Evolutionary conservation across 345 rosid genomes (phyloP), one percentile per base, ranked within the genome.

Genomic region (Citrus sp.): DNA sequence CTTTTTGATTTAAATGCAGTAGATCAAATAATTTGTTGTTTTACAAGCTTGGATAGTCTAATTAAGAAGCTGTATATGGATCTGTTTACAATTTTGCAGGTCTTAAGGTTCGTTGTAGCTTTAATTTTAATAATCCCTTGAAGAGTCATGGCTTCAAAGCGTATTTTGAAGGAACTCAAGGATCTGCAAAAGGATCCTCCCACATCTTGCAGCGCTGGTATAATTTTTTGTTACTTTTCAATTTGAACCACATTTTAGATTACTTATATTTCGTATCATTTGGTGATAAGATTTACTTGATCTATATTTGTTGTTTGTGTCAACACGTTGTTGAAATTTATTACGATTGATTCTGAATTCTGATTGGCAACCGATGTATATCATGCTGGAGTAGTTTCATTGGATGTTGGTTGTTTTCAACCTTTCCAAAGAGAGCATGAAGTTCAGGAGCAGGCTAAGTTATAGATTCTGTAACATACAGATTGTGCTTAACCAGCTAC

Each of bases 161-260:
- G 88, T 70, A 86, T 86, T 30, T 74, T 86, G 85, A 86, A 86
- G 82, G 88, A 85, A 68, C 85, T 85, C 38, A 85, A 85, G 84
- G 87, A 85, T 78, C 72, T 85, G 77, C 87, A 86, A 83, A 86
- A 79, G 69, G 86, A 86, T 72, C 88, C 88, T 24, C 88, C 86
- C 40, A 86, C 85, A 46, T 86, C 88, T 70, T 86, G 88, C 83
- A 86, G 86, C 62, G 88, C 88, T 30, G 86, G 88, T 86, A 38
- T n/a, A 5, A 9, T 35, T 64, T 28, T 37, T 24, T 9, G 10
- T 37, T 40, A 40, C 46, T 40, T 40, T 40, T 40, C 46, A 40
- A 9, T 40, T 67, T 42, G 3, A 24, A 22, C 3, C 55, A 1
- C 4, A n/a, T 13, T 68, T 40, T 42, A 34, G 30, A 49, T 70